These are phyloP conservation scores for Candida anglica DNA, from an alignment of 805 yeast genomes.

Conservation along the genomic window DNA sequence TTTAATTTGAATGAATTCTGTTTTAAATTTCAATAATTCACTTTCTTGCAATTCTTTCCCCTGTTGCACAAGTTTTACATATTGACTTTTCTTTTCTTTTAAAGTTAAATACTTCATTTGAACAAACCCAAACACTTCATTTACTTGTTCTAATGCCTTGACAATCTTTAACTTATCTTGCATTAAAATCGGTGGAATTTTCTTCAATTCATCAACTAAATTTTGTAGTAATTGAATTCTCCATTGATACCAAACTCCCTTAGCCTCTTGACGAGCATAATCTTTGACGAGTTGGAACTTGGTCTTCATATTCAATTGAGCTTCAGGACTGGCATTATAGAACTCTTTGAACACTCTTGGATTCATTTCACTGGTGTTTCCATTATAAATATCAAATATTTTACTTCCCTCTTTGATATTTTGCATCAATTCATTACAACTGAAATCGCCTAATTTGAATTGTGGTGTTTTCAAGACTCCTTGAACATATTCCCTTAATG, in stretches of 20 bases:
- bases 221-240: constrained; percentile 48
- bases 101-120: no score
- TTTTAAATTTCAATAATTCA: no score
- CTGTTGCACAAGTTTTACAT: no score
- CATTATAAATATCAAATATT: constrained; percentile 44
- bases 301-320: constrained; percentile 39
- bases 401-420: constrained; percentile 47
- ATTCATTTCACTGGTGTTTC: constrained; percentile 42
- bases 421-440: constrained; percentile 49
- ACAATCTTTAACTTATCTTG: constrained; percentile 2
- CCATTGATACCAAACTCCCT: constrained; percentile 62
- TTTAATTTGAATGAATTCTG: constrained; percentile 6
- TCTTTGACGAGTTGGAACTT: constrained; percentile 49
- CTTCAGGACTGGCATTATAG: constrained; percentile 34
- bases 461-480: constrained; percentile 40
- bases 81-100: no score
- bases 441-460: constrained; percentile 48
- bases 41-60: no score
- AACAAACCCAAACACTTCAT: constrained; percentile 4
- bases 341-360: constrained; percentile 50
- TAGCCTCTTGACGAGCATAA: constrained; percentile 49
- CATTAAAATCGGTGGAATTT: constrained; percentile 4
- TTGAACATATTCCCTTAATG: constrained; percentile 29
- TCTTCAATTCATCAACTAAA: constrained; percentile 29
- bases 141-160: constrained; percentile 6